Percentiles rank a stretch among this genome's conserved stretches.
phyloP scores from a whole-genome alignment of 345 rosid species.

The Eucalyptus shirleyi region DNA sequence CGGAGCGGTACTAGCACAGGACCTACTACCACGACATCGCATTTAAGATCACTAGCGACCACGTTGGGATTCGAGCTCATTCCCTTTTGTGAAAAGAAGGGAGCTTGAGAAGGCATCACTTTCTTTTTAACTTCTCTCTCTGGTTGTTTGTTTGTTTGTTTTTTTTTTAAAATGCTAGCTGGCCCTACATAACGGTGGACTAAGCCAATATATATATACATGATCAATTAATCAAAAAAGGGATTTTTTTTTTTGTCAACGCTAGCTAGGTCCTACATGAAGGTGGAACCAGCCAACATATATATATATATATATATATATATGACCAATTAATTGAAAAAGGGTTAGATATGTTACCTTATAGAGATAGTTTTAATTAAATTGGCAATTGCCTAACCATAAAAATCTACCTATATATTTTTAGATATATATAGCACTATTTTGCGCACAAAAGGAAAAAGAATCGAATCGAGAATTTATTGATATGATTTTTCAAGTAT shows the following conservation, averaged over 20 bases:
- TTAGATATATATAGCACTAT: no score
- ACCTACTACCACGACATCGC: rapidly evolving
- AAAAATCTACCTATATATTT: no score
- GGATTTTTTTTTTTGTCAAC: rapidly evolving
- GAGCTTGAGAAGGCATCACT: no score
- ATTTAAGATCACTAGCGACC: rapidly evolving
- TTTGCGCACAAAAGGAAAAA: not conserved
- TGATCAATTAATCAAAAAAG: no score
- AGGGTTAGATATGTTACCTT: rapidly evolving
- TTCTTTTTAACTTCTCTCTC: no score
- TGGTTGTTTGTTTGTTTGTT: no score
- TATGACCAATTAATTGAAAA: not conserved
- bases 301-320: no score
- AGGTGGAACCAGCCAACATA: rapidly evolving
- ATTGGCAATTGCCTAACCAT: not conserved
- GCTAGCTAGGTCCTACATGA: rapidly evolving
- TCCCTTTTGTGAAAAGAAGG: no score
- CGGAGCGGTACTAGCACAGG: rapidly evolving
- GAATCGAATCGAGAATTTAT: not conserved
- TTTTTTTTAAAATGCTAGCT: rapidly evolving
- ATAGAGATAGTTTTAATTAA: not conserved
- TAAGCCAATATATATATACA: no score
- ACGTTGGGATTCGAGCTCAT: rapidly evolving
- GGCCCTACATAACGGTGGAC: no score
- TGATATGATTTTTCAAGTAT: not conserved